Base-by-base conservation (phyloP, 2,329 filamentous ascomycete genomes). In the Penicillium corylophilum region DNA sequence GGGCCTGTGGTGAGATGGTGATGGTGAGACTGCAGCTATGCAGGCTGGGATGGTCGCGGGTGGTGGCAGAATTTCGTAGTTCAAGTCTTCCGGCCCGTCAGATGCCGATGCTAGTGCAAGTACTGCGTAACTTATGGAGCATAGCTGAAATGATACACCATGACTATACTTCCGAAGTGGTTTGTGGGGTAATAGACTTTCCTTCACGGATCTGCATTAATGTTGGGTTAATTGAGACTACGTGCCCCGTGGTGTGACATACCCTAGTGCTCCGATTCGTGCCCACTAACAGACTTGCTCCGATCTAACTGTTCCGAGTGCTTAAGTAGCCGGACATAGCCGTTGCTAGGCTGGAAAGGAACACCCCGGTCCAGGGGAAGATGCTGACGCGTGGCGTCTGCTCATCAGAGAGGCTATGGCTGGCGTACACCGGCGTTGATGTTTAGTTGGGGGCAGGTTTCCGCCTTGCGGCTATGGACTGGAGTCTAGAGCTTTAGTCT, bases 281-380 rank as follows among this genome's bases (percentile, higher is more conserved):
- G 10, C 5, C 1, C 18, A 9, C n/a, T 8, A 35, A n/a, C 15
- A 16, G 6, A 35, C 15, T 16, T 16, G 8, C 3, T 20, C 18
- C 8, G 38, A 23, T n/a, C 22, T 24, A 6, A 3, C 24, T 16
- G 13, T 15, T 2, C 10, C 12, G 36, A 12, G 7, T 4, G 16
- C 8, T 28, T 4, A 13, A 24, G 8, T 23, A 24, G 15, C 56
- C 55, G 55, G 35, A 13, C 5, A 15, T 56, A 54, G 23, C 55
- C 57, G 57, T 43, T 20, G 24, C 20, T 59, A 57, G 28, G 47
- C 56, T 51, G 46, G 16, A 7, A 24, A 13, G 8, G 13, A 40
- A 40, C 8, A 40, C 13, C 15, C 38, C 22, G 15, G 38, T 24
- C 38, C 23, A 12, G 22, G 16, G 3, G 23, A 40, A 23, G 20